phyloP scores from a whole-genome alignment of 331 rosid genomes.

The Stylosanthes scabra region DNA sequence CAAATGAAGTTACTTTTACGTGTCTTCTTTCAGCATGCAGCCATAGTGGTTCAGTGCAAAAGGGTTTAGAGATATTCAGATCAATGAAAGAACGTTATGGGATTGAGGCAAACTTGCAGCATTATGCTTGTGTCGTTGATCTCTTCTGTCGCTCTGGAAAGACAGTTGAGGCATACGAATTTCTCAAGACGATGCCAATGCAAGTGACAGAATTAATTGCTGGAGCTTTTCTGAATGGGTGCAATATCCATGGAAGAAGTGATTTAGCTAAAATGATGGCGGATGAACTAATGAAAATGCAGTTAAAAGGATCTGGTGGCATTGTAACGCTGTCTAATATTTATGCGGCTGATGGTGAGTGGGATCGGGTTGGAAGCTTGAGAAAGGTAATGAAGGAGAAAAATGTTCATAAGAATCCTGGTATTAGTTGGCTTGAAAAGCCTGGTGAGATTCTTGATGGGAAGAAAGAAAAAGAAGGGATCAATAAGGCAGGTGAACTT shows the following conservation, averaged over 20 bases:
- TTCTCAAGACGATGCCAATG: slow-evolving; percentile 50
- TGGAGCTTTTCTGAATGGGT: slow-evolving; percentile 76
- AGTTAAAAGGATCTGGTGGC: slow-evolving; percentile 61
- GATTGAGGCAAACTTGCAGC: slow-evolving; percentile 49
- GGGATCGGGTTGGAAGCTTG: slow-evolving; percentile 70
- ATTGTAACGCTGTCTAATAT: slow-evolving; percentile 68
- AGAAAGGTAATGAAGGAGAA: slow-evolving; percentile 67
- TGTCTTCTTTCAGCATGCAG: slow-evolving; percentile 76
- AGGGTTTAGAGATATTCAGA: slow-evolving; percentile 61
- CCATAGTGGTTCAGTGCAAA: slow-evolving; percentile 65
- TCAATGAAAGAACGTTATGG: slow-evolving; percentile 57
- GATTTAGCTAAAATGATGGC: slow-evolving; percentile 65
- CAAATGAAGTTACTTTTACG: slow-evolving; percentile 65
- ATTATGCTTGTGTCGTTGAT: slow-evolving; percentile 73
- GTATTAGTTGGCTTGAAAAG: slow-evolving; percentile 63
- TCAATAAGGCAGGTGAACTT: neutral
- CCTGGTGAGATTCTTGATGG: slow-evolving; percentile 24
- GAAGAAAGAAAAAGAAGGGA: slow-evolving; percentile 23
- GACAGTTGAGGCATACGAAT: slow-evolving; percentile 65
- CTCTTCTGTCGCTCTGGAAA: slow-evolving; percentile 72
- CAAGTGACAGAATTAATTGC: slow-evolving; percentile 60
- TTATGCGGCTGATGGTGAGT: slow-evolving; percentile 69
- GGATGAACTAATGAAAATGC: slow-evolving; percentile 49
- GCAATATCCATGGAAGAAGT: slow-evolving; percentile 72
- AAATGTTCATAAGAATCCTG: slow-evolving; percentile 56